Percentiles rank a stretch among this genome's conserved stretches.
These are phyloP conservation scores for Aotearoamyces nothofagi DNA, from an alignment of 2,329 filamentous ascomycete species.

Conservation along the genomic window DNA sequence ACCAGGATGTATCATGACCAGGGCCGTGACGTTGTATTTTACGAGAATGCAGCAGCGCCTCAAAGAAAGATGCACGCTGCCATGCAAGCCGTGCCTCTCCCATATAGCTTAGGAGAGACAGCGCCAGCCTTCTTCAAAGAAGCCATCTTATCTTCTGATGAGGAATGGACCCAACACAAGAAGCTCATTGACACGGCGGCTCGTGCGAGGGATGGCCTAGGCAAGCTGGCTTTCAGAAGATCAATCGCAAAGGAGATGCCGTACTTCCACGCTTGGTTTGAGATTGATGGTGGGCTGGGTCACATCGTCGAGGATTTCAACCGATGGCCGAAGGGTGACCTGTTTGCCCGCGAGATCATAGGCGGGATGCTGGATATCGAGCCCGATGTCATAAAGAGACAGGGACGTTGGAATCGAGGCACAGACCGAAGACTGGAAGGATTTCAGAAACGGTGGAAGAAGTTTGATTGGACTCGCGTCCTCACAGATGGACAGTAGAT, in stretches of 20 bases:
- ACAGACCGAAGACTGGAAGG: constrained; percentile 53
- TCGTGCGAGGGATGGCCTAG: constrained; percentile 49
- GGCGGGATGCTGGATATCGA: constrained; percentile 83
- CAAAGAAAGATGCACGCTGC: constrained; percentile 70
- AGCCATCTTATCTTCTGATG: constrained; percentile 74
- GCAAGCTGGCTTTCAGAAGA: constrained; percentile 67
- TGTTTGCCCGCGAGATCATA: constrained; percentile 84
- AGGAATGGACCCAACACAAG: constrained; percentile 91
- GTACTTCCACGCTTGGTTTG: constrained; percentile 97
- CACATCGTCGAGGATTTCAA: constrained; percentile 81
- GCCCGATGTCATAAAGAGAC: constrained; percentile 72
- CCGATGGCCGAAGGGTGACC: constrained; percentile 77
- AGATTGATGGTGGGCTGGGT: constrained; percentile 77
- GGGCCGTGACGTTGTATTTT: constrained; percentile 86
- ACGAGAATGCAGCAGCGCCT: constrained; percentile 85
- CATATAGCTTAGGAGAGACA: constrained; percentile 79
- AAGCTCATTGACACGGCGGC: constrained; percentile 83
- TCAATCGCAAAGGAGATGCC: constrained; percentile 90
- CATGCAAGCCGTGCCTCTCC: constrained; percentile 74
- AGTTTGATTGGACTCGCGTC: constrained; percentile 76
- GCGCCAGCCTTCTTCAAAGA: constrained; percentile 93
- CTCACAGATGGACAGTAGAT: constrained; percentile 22
- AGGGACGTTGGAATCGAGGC: constrained; percentile 67
- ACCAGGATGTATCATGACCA: constrained; percentile 91
- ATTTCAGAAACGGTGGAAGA: constrained; percentile 76